Conservation (phyloP, 2,329 filamentous ascomycete genomes). For the Trichoderma arundinaceum region DNA sequence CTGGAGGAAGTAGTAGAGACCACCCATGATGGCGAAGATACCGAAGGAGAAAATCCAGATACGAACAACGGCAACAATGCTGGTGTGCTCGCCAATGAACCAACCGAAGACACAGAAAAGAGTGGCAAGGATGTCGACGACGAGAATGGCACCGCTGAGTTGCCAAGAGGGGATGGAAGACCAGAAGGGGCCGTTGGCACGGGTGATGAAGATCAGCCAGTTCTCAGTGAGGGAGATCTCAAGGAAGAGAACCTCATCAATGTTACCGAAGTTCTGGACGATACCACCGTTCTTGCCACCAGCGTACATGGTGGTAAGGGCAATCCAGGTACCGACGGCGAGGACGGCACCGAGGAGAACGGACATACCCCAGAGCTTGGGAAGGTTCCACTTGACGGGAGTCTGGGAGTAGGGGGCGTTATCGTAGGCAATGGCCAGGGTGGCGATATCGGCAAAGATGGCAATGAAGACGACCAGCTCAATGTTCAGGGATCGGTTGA, state of each 20-base stretch:
- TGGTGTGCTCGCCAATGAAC: conserved; percentile 72
- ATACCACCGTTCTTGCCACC: conserved; percentile 76
- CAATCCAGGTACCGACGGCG: conserved; percentile 85
- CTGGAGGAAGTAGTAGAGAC: conserved; percentile 76
- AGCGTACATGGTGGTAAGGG: conserved; percentile 82
- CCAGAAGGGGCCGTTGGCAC: conserved; percentile 92
- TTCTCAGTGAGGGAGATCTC: conserved; percentile 91
- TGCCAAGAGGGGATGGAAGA: conserved; percentile 88
- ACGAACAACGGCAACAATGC: conserved; percentile 83
- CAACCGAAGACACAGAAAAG: conserved; percentile 86
- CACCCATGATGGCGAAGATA: conserved; percentile 82
- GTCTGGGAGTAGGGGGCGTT: conserved; percentile 85
- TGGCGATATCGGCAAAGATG: conserved; percentile 92
- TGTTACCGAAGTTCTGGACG: conserved; percentile 84
- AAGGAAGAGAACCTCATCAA: conserved; percentile 84
- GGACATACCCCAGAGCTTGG: conserved; percentile 93
- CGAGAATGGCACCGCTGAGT: conserved; percentile 74
- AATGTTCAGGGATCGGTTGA: conserved; percentile 84
- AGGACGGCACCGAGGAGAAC: conserved; percentile 81
- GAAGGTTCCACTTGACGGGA: conserved; percentile 94
- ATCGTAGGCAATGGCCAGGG: conserved; percentile 90
- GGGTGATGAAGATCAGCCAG: conserved; percentile 96
- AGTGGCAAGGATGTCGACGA: conserved; percentile 84
- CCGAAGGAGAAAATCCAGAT: conserved; percentile 92
- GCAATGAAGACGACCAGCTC: conserved; percentile 91